Percentiles rank a stretch among this genome's conserved stretches.
Evolutionary conservation across 176 grass and related monocot genomes (phyloP).

Genomic region (Rhynchospora pubera): DNA sequence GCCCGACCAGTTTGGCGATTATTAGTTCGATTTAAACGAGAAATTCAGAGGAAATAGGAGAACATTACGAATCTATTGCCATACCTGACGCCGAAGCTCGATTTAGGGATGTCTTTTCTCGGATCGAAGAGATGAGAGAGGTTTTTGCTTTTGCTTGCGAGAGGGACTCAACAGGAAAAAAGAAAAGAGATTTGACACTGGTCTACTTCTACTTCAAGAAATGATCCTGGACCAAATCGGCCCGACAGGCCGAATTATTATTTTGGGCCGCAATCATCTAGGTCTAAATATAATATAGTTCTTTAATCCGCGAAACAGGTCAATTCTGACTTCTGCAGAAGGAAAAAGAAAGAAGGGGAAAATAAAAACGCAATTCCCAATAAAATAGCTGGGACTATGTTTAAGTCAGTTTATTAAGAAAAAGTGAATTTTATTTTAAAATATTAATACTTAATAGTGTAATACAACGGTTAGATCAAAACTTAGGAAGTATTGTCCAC

Average conservation of each 20-base stretch:
- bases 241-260: neutral
- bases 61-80: neutral
- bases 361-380: too few species aligned
- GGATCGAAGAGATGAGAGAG: conserved; percentile 1
- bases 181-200: neutral
- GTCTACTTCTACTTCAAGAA: conserved; percentile 8
- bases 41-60: neutral
- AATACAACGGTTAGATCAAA: too few species aligned
- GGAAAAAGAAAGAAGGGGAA: too few species aligned
- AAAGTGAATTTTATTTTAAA: too few species aligned
- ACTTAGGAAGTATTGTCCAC: too few species aligned
- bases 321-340: too few species aligned
- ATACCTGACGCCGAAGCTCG: conserved; percentile 1
- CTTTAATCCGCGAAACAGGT: too few species aligned
- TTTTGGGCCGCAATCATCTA: neutral
- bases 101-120: neutral
- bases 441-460: too few species aligned
- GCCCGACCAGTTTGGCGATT: too few species aligned
- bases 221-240: neutral
- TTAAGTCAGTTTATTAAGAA: too few species aligned
- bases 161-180: neutral
- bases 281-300: neutral
- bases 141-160: neutral
- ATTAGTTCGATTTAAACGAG: too few species aligned
- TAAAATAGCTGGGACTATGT: too few species aligned